These are phyloP conservation scores for Dipteronia sinensis DNA, from an alignment of 345 rosid genomes.

Conservation along the genomic window DNA sequence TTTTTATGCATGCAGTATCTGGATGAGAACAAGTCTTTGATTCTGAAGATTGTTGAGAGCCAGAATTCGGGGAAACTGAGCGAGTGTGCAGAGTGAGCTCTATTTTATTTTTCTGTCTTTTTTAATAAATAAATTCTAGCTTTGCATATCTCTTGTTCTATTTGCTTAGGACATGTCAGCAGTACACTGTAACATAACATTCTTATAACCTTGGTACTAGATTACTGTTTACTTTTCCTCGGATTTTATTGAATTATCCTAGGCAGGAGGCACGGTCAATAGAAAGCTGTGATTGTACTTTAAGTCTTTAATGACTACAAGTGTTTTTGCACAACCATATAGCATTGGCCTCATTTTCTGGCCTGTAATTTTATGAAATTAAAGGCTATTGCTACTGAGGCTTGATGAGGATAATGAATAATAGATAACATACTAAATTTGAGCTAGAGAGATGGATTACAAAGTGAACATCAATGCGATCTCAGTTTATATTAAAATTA, in stretches of 20 bases:
- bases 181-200: not conserved
- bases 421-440: not conserved
- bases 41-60: constrained; percentile 98
- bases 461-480: not conserved
- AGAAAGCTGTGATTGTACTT: not conserved
- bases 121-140: not conserved
- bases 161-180: not conserved
- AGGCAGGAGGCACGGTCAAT: not conserved
- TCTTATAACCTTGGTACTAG: not conserved
- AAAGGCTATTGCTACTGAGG: not conserved
- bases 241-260: not conserved
- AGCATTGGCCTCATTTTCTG: not conserved
- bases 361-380: not conserved
- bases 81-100: constrained; percentile 96
- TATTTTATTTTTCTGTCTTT: not conserved
- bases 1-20: constrained; percentile 66
- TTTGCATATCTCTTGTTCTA: not conserved
- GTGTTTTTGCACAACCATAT: not conserved
- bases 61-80: constrained; percentile 91
- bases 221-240: not conserved
- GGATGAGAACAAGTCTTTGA: constrained; percentile 99
- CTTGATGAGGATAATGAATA: not conserved
- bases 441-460: not conserved
- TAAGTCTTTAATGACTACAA: not conserved
- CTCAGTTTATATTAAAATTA: not conserved